These are phyloP conservation scores for Cynara cardunculus DNA, from an alignment of 129 eudicot species.

Conservation along the genomic window DNA sequence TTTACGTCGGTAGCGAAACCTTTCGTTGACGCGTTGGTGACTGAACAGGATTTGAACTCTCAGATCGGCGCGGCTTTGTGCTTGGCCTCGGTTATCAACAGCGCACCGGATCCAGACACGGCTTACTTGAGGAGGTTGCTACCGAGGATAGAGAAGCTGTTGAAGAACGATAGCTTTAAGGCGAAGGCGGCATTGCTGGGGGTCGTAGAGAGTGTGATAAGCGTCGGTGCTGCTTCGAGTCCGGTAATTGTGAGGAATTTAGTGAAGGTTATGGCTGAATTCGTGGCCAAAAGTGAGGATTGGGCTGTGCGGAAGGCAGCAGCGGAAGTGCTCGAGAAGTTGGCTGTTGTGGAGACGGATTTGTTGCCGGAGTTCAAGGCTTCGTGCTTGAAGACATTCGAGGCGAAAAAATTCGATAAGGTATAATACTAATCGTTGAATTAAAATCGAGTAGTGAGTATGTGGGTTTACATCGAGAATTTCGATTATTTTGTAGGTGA, in stretches of 20 bases:
- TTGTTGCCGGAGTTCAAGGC: constrained; percentile 49
- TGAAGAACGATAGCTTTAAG: constrained; percentile 55
- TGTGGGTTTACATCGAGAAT: background rate
- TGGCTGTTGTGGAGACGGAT: constrained; percentile 57
- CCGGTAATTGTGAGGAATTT: constrained; percentile 36
- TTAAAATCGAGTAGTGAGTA: background rate
- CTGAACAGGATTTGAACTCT: constrained; percentile 68
- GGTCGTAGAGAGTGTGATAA: constrained; percentile 46
- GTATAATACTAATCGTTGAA: constrained; percentile 16
- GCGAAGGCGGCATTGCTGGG: constrained; percentile 69
- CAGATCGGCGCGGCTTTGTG: constrained; percentile 83
- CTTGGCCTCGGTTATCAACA: constrained; percentile 50
- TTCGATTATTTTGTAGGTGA: constrained; percentile 49
- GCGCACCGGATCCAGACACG: constrained; percentile 49
- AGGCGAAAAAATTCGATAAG: constrained; percentile 70
- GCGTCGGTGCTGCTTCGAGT: constrained; percentile 48
- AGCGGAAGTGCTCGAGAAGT: constrained; percentile 59
- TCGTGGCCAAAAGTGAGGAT: constrained; percentile 63
- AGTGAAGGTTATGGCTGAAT: constrained; percentile 48
- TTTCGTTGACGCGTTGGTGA: constrained; percentile 59
- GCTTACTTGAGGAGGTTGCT: constrained; percentile 44
- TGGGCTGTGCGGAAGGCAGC: constrained; percentile 82
- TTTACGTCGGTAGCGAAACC: constrained; percentile 53
- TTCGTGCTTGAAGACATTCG: constrained; percentile 64
- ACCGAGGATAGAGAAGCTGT: constrained; percentile 65